phyloP scores from a whole-genome alignment of 2,329 filamentous ascomycete species.

The Fusarium vanettenii region DNA sequence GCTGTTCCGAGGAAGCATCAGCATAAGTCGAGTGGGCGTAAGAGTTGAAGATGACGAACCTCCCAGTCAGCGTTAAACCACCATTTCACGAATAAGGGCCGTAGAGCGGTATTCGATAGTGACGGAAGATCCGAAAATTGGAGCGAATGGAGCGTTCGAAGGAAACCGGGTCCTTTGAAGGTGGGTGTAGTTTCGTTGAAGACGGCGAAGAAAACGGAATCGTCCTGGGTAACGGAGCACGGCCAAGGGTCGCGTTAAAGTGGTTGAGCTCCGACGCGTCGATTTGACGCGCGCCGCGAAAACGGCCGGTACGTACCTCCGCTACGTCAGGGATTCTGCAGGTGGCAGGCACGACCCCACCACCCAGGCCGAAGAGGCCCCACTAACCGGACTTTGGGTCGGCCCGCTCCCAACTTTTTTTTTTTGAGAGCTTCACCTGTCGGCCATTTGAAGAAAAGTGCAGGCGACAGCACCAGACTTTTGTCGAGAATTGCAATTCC shows the following conservation, averaged over 20 bases:
- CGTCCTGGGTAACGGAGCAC: slow-evolving; percentile 23
- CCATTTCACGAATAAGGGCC: slow-evolving; percentile 25
- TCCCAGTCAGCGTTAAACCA: slow-evolving; percentile 26
- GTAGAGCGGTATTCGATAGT: not conserved
- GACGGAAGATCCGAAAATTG: not conserved
- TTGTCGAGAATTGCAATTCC: slow-evolving; percentile 35
- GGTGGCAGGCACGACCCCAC: slow-evolving; percentile 32
- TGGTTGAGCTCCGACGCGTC: slow-evolving; percentile 41
- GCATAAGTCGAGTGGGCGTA: not conserved
- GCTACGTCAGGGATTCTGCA: slow-evolving; percentile 39
- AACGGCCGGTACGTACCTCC: slow-evolving; percentile 30
- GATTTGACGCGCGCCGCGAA: slow-evolving; percentile 23
- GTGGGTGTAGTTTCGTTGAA: slow-evolving; percentile 8
- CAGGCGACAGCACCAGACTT: slow-evolving; percentile 22
- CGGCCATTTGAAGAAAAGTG: slow-evolving; percentile 28
- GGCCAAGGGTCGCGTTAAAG: slow-evolving; percentile 43
- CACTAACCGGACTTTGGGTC: slow-evolving; percentile 50
- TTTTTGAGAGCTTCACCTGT: slow-evolving; percentile 48
- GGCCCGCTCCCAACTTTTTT: slow-evolving; percentile 49
- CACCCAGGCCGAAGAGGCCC: slow-evolving; percentile 28
- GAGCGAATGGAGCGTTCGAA: not conserved
- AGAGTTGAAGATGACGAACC: slow-evolving; percentile 13
- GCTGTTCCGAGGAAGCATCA: slow-evolving; percentile 13
- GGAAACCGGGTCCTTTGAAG: not conserved
- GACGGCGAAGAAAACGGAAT: slow-evolving; percentile 17